A percentile compares a stretch with the other conserved stretches of the same genome.
Evolutionary conservation across 495 filamentous ascomycete species (phyloP).

Genomic region (Trypethelium eluteriae): DNA sequence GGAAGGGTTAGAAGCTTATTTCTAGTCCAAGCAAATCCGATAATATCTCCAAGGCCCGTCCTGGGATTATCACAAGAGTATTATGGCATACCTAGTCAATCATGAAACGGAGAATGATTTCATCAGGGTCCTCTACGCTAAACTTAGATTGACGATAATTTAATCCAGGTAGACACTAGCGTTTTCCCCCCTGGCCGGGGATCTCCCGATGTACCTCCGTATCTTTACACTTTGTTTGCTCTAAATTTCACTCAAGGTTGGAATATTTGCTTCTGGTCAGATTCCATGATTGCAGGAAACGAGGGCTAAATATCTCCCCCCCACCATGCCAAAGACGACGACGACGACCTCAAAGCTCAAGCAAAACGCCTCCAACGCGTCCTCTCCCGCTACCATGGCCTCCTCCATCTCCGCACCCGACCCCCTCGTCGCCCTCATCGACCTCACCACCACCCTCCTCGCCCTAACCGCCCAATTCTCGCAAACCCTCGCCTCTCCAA

Average conservation of each 20-base stretch:
- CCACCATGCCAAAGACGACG: too few relatives aligned
- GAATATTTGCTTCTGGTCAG: too few relatives aligned
- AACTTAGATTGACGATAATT: too few relatives aligned
- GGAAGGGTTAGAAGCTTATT: background rate
- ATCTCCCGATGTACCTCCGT: too few relatives aligned
- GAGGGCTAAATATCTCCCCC: too few relatives aligned
- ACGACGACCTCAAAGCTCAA: too few relatives aligned
- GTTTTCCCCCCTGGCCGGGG: too few relatives aligned
- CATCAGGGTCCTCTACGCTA: too few relatives aligned
- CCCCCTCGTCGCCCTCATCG: conserved; percentile 21
- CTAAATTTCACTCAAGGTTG: too few relatives aligned
- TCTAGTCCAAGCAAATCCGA: background rate
- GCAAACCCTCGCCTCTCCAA: conserved; percentile 24
- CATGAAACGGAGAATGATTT: background rate
- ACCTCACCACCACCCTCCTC: conserved; percentile 30
- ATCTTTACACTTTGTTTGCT: too few relatives aligned
- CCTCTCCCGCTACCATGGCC: background rate
- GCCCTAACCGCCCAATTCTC: conserved; percentile 29
- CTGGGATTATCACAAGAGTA: background rate
- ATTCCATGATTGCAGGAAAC: too few relatives aligned
- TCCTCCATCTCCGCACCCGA: background rate
- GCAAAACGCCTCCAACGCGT: background rate
- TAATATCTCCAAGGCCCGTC: background rate
- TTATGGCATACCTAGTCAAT: background rate
- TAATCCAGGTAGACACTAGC: too few relatives aligned